These are phyloP conservation scores for Thielaviopsis ethacetica DNA, from an alignment of 2,329 filamentous ascomycete species.

Conservation along the genomic window DNA sequence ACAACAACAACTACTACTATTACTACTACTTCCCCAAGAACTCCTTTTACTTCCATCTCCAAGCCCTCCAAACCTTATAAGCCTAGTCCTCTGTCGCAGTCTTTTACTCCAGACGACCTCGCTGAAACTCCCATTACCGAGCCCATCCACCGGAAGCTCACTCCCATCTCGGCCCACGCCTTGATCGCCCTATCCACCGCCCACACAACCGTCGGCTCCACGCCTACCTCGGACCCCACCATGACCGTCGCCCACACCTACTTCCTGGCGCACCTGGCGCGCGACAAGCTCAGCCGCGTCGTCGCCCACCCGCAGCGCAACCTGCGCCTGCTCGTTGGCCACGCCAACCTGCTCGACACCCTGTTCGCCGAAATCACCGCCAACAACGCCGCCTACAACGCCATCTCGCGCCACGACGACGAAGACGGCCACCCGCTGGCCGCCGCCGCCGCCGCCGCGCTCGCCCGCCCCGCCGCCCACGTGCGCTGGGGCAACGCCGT, in stretches of 20 bases:
- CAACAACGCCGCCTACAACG: slow-evolving; percentile 95
- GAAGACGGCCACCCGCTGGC: slow-evolving; percentile 21
- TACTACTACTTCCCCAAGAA: background rate
- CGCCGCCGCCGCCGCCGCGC: slow-evolving; percentile 17
- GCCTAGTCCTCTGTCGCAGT: slow-evolving; percentile 12
- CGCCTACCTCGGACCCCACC: slow-evolving; percentile 46
- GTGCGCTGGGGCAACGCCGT: slow-evolving; percentile 74
- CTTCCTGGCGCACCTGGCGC: slow-evolving; percentile 92
- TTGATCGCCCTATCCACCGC: slow-evolving; percentile 25
- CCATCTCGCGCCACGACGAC: slow-evolving; percentile 65
- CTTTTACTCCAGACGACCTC: slow-evolving; percentile 10
- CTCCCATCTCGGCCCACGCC: slow-evolving; percentile 18
- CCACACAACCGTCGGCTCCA: slow-evolving; percentile 7
- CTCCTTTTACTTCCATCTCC: slow-evolving; percentile 5
- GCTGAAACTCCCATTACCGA: too few species aligned
- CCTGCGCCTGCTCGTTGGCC: slow-evolving; percentile 85
- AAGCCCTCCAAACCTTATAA: slow-evolving; percentile 4
- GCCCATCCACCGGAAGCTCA: background rate
- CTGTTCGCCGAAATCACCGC: slow-evolving; percentile 86
- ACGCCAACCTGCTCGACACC: slow-evolving; percentile 93
- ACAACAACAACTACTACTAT: background rate
- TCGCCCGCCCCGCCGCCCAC: slow-evolving; percentile 45
- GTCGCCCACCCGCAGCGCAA: slow-evolving; percentile 85
- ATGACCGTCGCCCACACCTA: slow-evolving; percentile 99
- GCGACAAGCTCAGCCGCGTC: slow-evolving; percentile 87